A percentile compares a stretch with the other conserved stretches of the same genome.
Evolutionary conservation across 495 filamentous ascomycete genomes (phyloP).

Genomic region (Cairneyella variabilis): DNA sequence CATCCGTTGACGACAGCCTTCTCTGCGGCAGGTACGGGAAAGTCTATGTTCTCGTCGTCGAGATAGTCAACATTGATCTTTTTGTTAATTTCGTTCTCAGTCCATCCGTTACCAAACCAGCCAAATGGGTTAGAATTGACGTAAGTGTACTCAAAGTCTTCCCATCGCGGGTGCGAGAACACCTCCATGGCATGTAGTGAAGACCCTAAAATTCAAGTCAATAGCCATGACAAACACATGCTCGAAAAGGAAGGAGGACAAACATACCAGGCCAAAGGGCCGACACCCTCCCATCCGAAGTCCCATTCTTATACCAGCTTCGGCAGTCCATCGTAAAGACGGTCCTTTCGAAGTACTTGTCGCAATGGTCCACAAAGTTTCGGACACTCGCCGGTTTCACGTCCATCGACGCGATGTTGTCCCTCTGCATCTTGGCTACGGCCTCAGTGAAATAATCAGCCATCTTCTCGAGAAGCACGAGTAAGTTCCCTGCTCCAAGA

Average conservation of each 20-base stretch:
- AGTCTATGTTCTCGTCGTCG: conserved; percentile 4
- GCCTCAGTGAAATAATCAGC: conserved; percentile 56
- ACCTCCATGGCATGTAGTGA: conserved; percentile 52
- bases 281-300: conserved; percentile 50
- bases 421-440: conserved; percentile 53
- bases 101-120: conserved; percentile 39
- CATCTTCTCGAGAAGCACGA: conserved; percentile 49
- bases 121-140: conserved; percentile 37
- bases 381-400: conserved; percentile 50
- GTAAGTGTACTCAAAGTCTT: conserved; percentile 66
- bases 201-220: neutral
- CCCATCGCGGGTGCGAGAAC: conserved; percentile 58
- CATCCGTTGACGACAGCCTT: no score
- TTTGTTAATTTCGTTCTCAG: conserved; percentile 34
- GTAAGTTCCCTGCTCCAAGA: conserved; percentile 46
- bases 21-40: no score
- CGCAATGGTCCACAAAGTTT: conserved; percentile 60
- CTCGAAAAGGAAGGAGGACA: neutral
- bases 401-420: conserved; percentile 53
- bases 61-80: conserved; percentile 28
- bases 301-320: conserved; percentile 64
- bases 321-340: conserved; percentile 60
- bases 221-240: neutral
- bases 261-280: conserved; percentile 59
- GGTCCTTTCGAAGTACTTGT: conserved; percentile 57